phyloP scores from a whole-genome alignment of 2,329 filamentous ascomycete genomes.

The Xylaria sp. region DNA sequence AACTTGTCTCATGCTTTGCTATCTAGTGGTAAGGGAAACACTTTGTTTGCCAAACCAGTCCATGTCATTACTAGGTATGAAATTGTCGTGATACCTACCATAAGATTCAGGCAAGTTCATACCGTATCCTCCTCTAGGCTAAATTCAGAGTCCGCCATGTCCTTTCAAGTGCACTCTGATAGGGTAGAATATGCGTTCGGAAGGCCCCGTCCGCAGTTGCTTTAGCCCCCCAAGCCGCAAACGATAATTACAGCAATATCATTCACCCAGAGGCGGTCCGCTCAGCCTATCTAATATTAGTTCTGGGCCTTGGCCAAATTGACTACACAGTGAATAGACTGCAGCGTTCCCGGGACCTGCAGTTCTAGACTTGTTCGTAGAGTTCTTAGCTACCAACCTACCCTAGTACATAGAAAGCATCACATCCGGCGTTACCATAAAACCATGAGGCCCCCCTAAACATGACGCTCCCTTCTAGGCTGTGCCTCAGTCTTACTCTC shows the following conservation, averaged over 20 bases:
- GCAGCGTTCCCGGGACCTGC: slow-evolving; percentile 1
- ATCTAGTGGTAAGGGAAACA: not conserved
- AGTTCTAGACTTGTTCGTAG: slow-evolving; percentile 11
- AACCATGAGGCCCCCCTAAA: not conserved
- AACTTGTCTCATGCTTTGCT: not conserved
- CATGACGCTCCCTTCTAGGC: not conserved
- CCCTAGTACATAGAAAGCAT: not conserved
- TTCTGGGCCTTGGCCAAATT: slow-evolving; percentile 30
- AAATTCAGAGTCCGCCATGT: slow-evolving; percentile 28
- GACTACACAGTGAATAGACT: slow-evolving; percentile 24
- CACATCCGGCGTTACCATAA: not conserved
- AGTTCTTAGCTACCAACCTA: not conserved
- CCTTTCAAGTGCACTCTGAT: slow-evolving; percentile 17
- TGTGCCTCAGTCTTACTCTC: not conserved
- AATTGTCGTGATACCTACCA: not conserved
- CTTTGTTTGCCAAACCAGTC: too few species aligned
- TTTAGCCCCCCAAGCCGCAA: slow-evolving; percentile 13
- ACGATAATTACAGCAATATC: slow-evolving; percentile 8
- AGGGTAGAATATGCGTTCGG: slow-evolving; percentile 22
- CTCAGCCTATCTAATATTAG: slow-evolving; percentile 33
- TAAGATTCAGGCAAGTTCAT: not conserved
- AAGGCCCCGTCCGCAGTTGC: slow-evolving; percentile 29
- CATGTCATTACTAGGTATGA: not conserved
- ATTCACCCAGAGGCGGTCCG: slow-evolving; percentile 30
- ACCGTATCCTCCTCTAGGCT: slow-evolving; percentile 30